Base-by-base conservation (phyloP, 2,329 filamentous ascomycete genomes). In the Microcera coccophila region DNA sequence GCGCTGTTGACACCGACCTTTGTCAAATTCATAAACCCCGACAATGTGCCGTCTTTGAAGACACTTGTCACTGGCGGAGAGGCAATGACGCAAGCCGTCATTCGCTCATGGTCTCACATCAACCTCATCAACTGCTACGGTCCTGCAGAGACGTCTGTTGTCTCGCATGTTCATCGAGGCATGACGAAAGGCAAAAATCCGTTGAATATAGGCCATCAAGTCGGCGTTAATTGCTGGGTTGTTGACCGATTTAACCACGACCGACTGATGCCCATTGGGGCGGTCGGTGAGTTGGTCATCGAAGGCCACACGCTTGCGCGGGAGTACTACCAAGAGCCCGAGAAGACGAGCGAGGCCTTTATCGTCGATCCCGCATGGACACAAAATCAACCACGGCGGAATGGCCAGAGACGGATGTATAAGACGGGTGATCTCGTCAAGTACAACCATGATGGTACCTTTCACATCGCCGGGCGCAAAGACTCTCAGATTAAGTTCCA, bases 401-500 rank as follows among this genome's bases (percentile, higher is more conserved):
- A 31, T 24, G 15, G 24, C 34, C 15, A 35, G 35, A 5, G 52
- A 10, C 58, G 58, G 5, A 44, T 68, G 7, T 75, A 73, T 50
- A 66, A 66, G 39, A 73, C 71, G 4, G 72, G 72, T 9, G 72
- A 75, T 48, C 60, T 75, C 7, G 71, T 60, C 7, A 58, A 57
- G 36, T 70, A 71, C 21, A 55, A 66, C 26, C 54, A 57, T 1
- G 64, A 72, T 41, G 66, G 68, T 3, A 54, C 57, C 20, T 53
- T 75, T 9, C 50, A 64, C 1, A 73, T 68, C 40, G 54, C 73
- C 36, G 75, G 74, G 34, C 65, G 77, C 18, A 75, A 74, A 49
- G 76, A 81, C 49, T 68, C 67, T 0, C 76, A 80, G 53, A 68
- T 80, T 36, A 81, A 81, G 56, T 57, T 81, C 14, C 67, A 71